These are phyloP conservation scores for Chrysosporium queenslandicum DNA, from an alignment of 2,329 filamentous ascomycete species.

Conservation along the genomic window DNA sequence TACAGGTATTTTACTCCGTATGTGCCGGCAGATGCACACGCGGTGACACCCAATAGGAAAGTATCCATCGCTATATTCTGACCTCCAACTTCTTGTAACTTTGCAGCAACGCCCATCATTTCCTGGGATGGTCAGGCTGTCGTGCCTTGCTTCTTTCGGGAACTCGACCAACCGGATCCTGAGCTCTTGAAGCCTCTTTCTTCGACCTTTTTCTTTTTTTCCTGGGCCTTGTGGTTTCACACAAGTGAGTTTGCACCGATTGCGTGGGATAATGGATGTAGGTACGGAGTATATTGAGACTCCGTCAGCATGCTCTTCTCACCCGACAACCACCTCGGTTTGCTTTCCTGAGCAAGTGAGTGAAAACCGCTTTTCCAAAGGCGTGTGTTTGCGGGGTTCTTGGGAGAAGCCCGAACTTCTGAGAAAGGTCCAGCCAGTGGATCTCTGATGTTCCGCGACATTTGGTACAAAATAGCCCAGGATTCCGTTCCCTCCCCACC, in stretches of 20 bases:
- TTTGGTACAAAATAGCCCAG: neutral
- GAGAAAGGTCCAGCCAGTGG: neutral
- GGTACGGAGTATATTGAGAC: too few species aligned
- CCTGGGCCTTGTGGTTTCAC: neutral
- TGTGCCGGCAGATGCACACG: slow-evolving; percentile 4
- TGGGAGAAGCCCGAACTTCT: neutral
- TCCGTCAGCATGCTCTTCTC: neutral
- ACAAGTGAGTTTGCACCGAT: too few species aligned
- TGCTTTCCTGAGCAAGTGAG: neutral
- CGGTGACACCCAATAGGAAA: slow-evolving; percentile 9
- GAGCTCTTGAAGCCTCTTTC: neutral
- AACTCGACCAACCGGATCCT: neutral
- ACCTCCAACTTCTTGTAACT: neutral
- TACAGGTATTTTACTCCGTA: slow-evolving; percentile 1
- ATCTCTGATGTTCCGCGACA: neutral
- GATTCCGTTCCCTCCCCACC: neutral
- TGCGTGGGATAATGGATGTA: too few species aligned
- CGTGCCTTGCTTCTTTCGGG: neutral
- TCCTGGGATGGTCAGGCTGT: neutral
- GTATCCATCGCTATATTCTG: slow-evolving; percentile 4
- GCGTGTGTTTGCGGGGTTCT: neutral
- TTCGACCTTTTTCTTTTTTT: neutral
- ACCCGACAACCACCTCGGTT: neutral
- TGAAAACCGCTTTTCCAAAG: neutral
- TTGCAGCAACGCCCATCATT: neutral